Evolutionary conservation across 768 basidiomycete species (phyloP).

Genomic region (Lactarius evosmus): DNA sequence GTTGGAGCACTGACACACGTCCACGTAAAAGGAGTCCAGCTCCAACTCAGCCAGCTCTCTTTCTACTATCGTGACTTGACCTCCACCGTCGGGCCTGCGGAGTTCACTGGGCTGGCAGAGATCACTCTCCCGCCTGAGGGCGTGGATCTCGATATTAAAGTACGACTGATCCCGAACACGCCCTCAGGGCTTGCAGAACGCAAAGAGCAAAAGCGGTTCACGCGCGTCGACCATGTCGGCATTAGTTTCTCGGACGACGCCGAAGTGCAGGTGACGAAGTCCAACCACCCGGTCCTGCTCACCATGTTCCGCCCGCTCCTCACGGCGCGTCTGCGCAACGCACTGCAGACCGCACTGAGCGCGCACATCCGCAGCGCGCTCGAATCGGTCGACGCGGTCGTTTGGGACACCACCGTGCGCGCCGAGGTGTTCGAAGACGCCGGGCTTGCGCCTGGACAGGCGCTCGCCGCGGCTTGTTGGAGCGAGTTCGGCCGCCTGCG

Average conservation of each 20-base stretch:
- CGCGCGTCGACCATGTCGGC: slow-evolving; percentile 53
- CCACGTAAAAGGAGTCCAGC: slow-evolving; percentile 60
- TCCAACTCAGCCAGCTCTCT: slow-evolving; percentile 60
- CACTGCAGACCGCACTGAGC: slow-evolving; percentile 55
- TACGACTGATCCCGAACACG: slow-evolving; percentile 58
- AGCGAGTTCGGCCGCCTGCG: slow-evolving; percentile 63
- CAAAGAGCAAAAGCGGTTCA: slow-evolving; percentile 46
- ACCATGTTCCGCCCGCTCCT: slow-evolving; percentile 64
- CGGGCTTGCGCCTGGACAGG: slow-evolving; percentile 48
- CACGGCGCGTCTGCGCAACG: slow-evolving; percentile 52
- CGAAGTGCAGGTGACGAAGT: slow-evolving; percentile 51
- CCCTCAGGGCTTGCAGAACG: slow-evolving; percentile 45
- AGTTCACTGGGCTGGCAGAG: slow-evolving; percentile 60
- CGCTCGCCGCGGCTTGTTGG: slow-evolving; percentile 61
- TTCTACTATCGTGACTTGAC: slow-evolving; percentile 71
- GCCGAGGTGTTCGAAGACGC: slow-evolving; percentile 64
- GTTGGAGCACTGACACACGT: slow-evolving; percentile 66
- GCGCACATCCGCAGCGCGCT: slow-evolving; percentile 52
- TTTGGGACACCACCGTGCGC: slow-evolving; percentile 56
- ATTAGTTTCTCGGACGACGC: slow-evolving; percentile 58
- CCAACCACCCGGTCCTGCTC: slow-evolving; percentile 61
- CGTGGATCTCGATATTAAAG: slow-evolving; percentile 63
- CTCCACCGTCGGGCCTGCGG: slow-evolving; percentile 48
- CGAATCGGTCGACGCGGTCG: slow-evolving; percentile 52
- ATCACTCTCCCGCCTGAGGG: slow-evolving; percentile 64